Base-by-base conservation (phyloP, 2,329 filamentous ascomycete genomes). In the Aspergillus sp. region DNA sequence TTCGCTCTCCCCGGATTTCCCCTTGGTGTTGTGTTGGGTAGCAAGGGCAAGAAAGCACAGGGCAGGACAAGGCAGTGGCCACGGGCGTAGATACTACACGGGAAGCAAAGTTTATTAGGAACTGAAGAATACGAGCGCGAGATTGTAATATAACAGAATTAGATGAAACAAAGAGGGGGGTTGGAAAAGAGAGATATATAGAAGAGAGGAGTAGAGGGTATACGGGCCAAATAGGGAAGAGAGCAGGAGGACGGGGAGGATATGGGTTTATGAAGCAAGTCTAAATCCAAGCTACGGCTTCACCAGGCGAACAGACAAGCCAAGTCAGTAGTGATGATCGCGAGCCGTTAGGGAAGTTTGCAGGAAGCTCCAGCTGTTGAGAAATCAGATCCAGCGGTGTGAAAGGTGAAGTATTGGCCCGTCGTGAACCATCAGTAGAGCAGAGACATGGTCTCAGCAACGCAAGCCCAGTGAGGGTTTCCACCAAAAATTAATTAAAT, bases 361-460 rank as follows among this genome's bases (percentile, higher is more conserved):
- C 43, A 50, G 48, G 21, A 49, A 49, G 47, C 8, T 31, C 27
- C 27, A 31, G 27, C 31, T 53, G 41, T 53, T 37, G 45, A 48
- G 45, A 31, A 31, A 46, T 54, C 37, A 44, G 19, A 54, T 54
- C 23, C 52, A 54, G 52, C 52, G 52, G 52, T 54, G 52, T 54
- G 52, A 40, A 54, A 15, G 51, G 11, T 53, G 51, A 53, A 44
- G 51, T 46, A 53, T 53, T 53, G 51, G 51, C 44, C 44, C 25
- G 9, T 40, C 48, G 15, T 54, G 43, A 48, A 47, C 52, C 52
- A 46, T 47, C 33, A 54, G 27, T 37, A 25, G 35, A 52, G 39
- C 44, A 53, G 27, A 41, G 25, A 33, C 35, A 37, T 37, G 35
- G 35, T 15, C 35, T 37, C 50, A 19, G 23, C 19, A 23, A 19